These are phyloP conservation scores for Trichophyton benhamiae DNA, from an alignment of 2,329 filamentous ascomycete species.

Conservation along the genomic window DNA sequence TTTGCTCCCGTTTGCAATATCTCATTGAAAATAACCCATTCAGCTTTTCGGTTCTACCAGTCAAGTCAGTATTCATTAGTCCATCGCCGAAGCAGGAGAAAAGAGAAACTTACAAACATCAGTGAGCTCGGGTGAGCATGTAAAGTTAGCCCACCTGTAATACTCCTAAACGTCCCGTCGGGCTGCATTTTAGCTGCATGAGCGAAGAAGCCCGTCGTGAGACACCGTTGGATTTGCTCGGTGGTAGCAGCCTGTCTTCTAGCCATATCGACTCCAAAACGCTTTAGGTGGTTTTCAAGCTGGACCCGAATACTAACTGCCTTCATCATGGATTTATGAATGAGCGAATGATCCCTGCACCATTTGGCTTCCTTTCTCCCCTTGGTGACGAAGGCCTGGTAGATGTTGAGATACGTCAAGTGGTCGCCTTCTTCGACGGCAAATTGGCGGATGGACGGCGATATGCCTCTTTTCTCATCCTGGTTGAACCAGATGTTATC, in stretches of 20 bases:
- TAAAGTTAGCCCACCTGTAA: constrained; percentile 65
- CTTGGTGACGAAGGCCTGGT: constrained; percentile 71
- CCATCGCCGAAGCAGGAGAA: background rate
- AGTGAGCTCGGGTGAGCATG: constrained; percentile 84
- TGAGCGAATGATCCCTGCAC: constrained; percentile 75
- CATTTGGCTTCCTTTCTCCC: constrained; percentile 75
- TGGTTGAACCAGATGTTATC: constrained; percentile 66
- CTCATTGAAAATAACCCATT: constrained; percentile 94
- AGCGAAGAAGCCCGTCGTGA: constrained; percentile 83
- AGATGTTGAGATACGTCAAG: constrained; percentile 84
- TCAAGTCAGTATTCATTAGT: background rate
- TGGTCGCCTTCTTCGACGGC: constrained; percentile 91
- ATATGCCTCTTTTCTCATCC: constrained; percentile 62
- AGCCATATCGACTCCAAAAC: constrained; percentile 56
- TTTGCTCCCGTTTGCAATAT: constrained; percentile 81
- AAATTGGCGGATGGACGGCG: constrained; percentile 66
- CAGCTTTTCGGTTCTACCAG: constrained; percentile 66
- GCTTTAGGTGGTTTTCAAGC: constrained; percentile 72
- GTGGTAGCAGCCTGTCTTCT: constrained; percentile 36
- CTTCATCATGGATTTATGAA: constrained; percentile 69
- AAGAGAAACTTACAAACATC: constrained; percentile 55
- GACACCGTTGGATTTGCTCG: constrained; percentile 69
- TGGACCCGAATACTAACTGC: constrained; percentile 81
- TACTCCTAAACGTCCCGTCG: constrained; percentile 77
- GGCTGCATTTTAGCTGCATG: constrained; percentile 89